Base-by-base conservation (phyloP, 2,329 filamentous ascomycete species). In the Ceratocystis cacaofunesta region DNA sequence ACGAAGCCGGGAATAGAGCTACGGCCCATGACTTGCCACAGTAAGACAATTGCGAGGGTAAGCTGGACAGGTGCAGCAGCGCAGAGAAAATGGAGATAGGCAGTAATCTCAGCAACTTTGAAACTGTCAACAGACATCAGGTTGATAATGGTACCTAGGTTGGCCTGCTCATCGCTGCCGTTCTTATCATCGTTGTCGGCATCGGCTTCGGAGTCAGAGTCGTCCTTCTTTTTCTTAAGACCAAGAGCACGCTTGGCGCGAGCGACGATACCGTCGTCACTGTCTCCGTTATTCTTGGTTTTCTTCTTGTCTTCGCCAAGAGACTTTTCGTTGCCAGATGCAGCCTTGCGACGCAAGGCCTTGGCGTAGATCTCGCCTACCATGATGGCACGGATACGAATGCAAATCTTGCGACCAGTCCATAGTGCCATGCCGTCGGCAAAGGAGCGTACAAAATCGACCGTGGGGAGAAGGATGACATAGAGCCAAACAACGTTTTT, bases 111-210 rank as follows among this genome's bases (percentile, higher is more conserved):
- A 68, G 90, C 89, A 65, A 99, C 90, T 77, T 99, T 99, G 84
- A 97, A 97, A 61, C 92, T 96, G 78, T 99, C 95, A 50, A 99
- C 95, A 10, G 94, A 95, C 94, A 99, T 99, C 69, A 99, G 80
- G 75, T 97, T 99, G 78, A 99, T 99, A 72, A 99, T 96, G n/a
- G 94, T 95, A 68, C 95, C 94, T 62, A 95, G 82, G 68, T 94
- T 96, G 48, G 91, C 92, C 76, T 95, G 90, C 66, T 87, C 82
- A 68, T 90, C 86, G 1, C 70, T 70, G n/a, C 70, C 70, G 36
- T 73, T 73, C 44, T 72, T 73, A 57, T 70, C 72, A 25, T 72
- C 71, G 70, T 76, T 74, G 3, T 75, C 70, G 17, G 73, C 72
- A 44, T 73, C 73, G 0, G 70, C 65, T 2, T 73, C 70, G 8